Conservation (phyloP, 768 basidiomycete species). For the Crassisporium funariophilum region DNA sequence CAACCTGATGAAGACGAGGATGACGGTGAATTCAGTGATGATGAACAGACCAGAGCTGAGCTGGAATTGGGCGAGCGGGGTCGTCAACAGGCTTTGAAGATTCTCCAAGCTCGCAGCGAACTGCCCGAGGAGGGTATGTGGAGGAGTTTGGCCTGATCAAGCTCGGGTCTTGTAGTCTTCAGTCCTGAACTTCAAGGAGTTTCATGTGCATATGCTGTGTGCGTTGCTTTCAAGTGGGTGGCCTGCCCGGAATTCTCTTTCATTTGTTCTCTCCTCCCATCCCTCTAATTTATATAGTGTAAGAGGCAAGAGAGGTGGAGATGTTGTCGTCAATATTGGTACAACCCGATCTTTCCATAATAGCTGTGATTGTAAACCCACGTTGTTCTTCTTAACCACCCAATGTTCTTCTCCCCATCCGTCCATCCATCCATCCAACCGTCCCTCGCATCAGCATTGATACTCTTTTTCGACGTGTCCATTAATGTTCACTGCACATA, state of each 20-base stretch:
- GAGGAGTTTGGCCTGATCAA: slow-evolving; percentile 63
- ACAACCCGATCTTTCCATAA: background rate
- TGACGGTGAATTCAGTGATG: slow-evolving; percentile 21
- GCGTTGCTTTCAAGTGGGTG: too few relatives aligned
- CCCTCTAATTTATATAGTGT: background rate
- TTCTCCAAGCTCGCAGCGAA: slow-evolving; percentile 68
- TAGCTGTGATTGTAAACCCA: background rate
- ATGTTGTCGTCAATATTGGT: background rate
- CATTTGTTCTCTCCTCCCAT: background rate
- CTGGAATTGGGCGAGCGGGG: slow-evolving; percentile 46
- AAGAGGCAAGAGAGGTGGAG: background rate
- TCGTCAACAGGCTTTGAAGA: slow-evolving; percentile 62
- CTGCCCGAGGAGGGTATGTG: slow-evolving; percentile 78
- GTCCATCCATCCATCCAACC: background rate
- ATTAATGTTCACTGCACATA: background rate
- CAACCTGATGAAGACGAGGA: slow-evolving; percentile 50
- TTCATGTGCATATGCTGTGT: too few relatives aligned
- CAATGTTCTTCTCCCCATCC: too few relatives aligned
- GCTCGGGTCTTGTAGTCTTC: slow-evolving; percentile 1
- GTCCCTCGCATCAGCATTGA: background rate
- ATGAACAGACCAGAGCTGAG: background rate
- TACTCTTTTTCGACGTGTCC: too few relatives aligned
- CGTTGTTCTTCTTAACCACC: too few relatives aligned
- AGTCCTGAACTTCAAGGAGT: background rate
- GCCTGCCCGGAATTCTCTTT: too few relatives aligned